These are phyloP conservation scores for Penstemon barbatus DNA, from an alignment of 257 asterid genomes.

Conservation along the genomic window DNA sequence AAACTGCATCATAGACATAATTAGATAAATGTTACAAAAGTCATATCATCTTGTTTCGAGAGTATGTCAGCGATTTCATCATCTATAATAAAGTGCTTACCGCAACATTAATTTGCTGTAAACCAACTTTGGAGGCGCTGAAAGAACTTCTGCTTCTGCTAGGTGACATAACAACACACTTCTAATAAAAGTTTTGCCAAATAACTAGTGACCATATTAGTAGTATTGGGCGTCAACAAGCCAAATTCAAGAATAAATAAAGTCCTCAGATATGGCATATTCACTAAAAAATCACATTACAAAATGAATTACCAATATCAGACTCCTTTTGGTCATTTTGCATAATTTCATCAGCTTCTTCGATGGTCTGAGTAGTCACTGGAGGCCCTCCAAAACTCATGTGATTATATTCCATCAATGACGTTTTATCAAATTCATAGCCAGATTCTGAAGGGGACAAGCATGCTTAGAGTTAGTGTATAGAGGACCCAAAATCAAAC, in stretches of 20 bases:
- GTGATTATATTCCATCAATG: conserved; percentile 61
- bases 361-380: conserved; percentile 50
- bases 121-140: conserved; percentile 90
- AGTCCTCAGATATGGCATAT: background rate
- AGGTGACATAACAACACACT: too few relatives aligned
- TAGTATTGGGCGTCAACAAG: too few relatives aligned
- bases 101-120: conserved; percentile 84
- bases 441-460: conserved; percentile 50
- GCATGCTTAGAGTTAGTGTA: background rate
- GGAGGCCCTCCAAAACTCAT: conserved; percentile 97
- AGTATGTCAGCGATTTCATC: background rate
- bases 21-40: too few relatives aligned
- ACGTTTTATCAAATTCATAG: conserved; percentile 52
- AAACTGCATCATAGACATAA: conserved; percentile 56
- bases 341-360: conserved; percentile 67
- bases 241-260: too few relatives aligned
- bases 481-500: background rate
- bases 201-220: too few relatives aligned
- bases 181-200: too few relatives aligned
- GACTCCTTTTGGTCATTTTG: conserved; percentile 56
- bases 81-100: conserved; percentile 38
- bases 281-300: background rate
- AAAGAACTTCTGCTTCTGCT: conserved; percentile 80
- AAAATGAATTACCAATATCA: conserved; percentile 50
- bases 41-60: too few relatives aligned